phyloP scores from a whole-genome alignment of 2,329 filamentous ascomycete species.

The Sclerotinia minor region DNA sequence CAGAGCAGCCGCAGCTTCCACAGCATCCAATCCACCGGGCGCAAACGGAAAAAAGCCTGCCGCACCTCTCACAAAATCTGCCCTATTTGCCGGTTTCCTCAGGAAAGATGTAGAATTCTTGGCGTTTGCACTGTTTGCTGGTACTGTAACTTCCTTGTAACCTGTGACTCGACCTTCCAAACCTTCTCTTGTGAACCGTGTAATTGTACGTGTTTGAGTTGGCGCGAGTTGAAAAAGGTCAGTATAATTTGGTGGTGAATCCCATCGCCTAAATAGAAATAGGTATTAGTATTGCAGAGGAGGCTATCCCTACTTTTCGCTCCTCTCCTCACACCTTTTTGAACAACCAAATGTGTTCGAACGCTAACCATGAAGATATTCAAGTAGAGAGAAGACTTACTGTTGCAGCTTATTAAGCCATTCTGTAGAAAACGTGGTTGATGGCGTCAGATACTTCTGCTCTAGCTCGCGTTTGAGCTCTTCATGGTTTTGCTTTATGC shows the following conservation, averaged over 20 bases:
- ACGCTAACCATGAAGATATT: background rate
- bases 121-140: conserved; percentile 82
- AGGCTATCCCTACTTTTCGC: background rate
- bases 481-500: conserved; percentile 54
- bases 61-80: conserved; percentile 89
- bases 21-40: conserved; percentile 82
- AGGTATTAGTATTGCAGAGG: conserved; percentile 24
- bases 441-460: conserved; percentile 74
- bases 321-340: background rate
- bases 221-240: conserved; percentile 84
- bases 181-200: conserved; percentile 86
- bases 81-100: conserved; percentile 80
- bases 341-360: background rate
- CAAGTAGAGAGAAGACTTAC: conserved; percentile 43
- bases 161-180: conserved; percentile 90
- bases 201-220: conserved; percentile 92
- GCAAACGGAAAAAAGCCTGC: conserved; percentile 94
- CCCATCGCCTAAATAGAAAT: conserved; percentile 62
- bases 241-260: conserved; percentile 75
- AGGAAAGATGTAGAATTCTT: conserved; percentile 92
- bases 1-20: conserved; percentile 80
- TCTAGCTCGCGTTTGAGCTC: conserved; percentile 72
- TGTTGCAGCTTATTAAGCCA: conserved; percentile 92
- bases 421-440: conserved; percentile 72
- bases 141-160: conserved; percentile 91